Base-by-base conservation (phyloP, 768 basidiomycete genomes). In the Collybiopsis luxurians region DNA sequence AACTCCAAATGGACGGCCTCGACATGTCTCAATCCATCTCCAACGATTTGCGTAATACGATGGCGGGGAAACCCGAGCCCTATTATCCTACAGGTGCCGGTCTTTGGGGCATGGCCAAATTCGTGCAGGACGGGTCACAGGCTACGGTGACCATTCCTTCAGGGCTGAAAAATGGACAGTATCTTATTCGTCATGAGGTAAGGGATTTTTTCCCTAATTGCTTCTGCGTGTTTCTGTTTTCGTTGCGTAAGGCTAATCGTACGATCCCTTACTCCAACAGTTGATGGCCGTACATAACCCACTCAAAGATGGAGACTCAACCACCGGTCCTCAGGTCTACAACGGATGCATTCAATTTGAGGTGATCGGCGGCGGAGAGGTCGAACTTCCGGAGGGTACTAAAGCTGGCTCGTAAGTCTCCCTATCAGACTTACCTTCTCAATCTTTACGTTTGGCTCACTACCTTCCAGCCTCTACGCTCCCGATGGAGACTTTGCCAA, bases 71-170 rank as follows among this genome's bases (percentile, higher is more conserved):
- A 53, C 65, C 65, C 2, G 66, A 66, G 34, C 28, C 24, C 28
- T 66, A 66, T 27, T 59, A 55, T 40, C 65, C 64, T 12, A 60
- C 53, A 13, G 63, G 57, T 28, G 36, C 54, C 1, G 65, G 63
- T 13, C 56, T 66, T 24, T 66, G 65, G 65, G 65, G 59, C 13
- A 64, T 66, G 64, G 65, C 65, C 27, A 63, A 63, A 47, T 39
- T 66, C 11, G 61, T 66, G 13, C 58, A 66, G 50, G 51, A 62
- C 27, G 61, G 63, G 27, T 62, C 63, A 17, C 52, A 56, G 58
- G 62, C 61, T 63, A 63, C 19, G 21, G 59, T 67, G 44, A 60
- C 56, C 21, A 61, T 67, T 19, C 66, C 66, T 2, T 47, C 55
- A 7, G 54, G 58, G 24, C 57, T 67, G 23, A 60, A 61, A 51